Evolutionary conservation across 257 asterid species (phyloP).

Genomic region (Prunella vulgaris): DNA sequence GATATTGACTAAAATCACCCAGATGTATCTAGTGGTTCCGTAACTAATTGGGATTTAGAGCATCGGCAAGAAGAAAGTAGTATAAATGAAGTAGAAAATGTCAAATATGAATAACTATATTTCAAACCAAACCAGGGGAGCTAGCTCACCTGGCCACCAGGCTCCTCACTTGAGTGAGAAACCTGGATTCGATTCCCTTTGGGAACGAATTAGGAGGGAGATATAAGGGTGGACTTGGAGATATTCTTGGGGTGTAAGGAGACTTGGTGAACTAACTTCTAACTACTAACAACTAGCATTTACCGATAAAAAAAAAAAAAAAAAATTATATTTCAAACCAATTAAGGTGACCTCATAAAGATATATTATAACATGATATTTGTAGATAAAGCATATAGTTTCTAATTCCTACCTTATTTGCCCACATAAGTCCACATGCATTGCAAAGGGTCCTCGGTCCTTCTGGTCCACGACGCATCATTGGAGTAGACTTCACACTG

Average conservation of each 20-base stretch:
- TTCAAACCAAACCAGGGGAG: no score
- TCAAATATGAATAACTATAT: not conserved
- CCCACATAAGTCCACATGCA: conserved; percentile 92
- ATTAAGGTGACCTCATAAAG: not conserved
- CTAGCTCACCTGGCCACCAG: no score
- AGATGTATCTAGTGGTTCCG: no score
- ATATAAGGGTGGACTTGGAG: no score
- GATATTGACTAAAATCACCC: not conserved
- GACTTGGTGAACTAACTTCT: no score
- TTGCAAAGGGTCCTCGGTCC: conserved; percentile 90
- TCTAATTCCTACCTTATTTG: conserved; percentile 55
- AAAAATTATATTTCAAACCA: no score
- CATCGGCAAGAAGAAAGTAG: conserved; percentile 3
- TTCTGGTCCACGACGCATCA: conserved; percentile 87
- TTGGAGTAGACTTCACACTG: conserved; percentile 63
- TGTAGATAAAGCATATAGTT: not conserved
- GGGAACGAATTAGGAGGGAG: no score
- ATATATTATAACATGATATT: not conserved
- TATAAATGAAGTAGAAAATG: not conserved
- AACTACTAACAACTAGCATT: no score
- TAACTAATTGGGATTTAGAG: not conserved
- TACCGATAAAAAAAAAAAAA: no score
- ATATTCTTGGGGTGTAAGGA: no score
- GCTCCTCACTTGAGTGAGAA: no score
- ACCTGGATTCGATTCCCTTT: no score